A percentile compares a stretch with the other conserved stretches of the same genome.
These are phyloP conservation scores for Platismatia glauca DNA, from an alignment of 495 filamentous ascomycete genomes.

Conservation along the genomic window DNA sequence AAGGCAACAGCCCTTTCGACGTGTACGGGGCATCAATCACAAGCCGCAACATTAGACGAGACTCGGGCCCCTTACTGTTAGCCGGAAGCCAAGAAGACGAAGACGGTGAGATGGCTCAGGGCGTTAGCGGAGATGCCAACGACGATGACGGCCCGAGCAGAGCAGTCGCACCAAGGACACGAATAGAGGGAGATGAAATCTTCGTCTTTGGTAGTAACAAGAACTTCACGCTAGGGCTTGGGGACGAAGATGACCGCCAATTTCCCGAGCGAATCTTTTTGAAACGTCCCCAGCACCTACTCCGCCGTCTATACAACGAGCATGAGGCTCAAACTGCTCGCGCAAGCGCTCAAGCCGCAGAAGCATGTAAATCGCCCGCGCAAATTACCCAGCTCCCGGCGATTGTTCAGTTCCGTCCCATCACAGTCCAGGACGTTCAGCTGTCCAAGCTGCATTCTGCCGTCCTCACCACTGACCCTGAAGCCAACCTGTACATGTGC, in stretches of 20 bases:
- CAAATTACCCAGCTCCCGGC: conserved; percentile 46
- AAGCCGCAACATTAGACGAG: conserved; percentile 40
- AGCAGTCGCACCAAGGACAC: conserved; percentile 27
- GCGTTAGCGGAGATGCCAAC: conserved; percentile 31
- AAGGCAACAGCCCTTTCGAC: conserved; percentile 91
- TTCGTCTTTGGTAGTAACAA: conserved; percentile 94
- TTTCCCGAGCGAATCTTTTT: conserved; percentile 76
- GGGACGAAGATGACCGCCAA: conserved; percentile 87
- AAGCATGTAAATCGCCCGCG: neutral
- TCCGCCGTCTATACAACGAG: conserved; percentile 58
- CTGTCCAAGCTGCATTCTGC: conserved; percentile 92
- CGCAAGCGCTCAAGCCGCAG: neutral
- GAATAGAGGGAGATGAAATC: conserved; percentile 67
- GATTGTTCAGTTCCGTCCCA: conserved; percentile 55
- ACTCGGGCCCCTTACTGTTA: conserved; percentile 11
- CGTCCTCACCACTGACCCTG: conserved; percentile 78
- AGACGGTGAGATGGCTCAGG: conserved; percentile 35
- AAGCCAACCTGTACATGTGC: conserved; percentile 87
- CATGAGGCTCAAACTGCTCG: conserved; percentile 34
- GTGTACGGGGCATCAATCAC: conserved; percentile 77
- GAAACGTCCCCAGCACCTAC: conserved; percentile 69
- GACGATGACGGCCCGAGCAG: conserved; percentile 24
- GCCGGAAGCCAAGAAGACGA: conserved; percentile 28
- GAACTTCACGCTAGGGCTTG: conserved; percentile 84
- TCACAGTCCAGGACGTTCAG: conserved; percentile 65